Base-by-base conservation (phyloP, 2,329 filamentous ascomycete species). In the Ophiosphaerella narmari region DNA sequence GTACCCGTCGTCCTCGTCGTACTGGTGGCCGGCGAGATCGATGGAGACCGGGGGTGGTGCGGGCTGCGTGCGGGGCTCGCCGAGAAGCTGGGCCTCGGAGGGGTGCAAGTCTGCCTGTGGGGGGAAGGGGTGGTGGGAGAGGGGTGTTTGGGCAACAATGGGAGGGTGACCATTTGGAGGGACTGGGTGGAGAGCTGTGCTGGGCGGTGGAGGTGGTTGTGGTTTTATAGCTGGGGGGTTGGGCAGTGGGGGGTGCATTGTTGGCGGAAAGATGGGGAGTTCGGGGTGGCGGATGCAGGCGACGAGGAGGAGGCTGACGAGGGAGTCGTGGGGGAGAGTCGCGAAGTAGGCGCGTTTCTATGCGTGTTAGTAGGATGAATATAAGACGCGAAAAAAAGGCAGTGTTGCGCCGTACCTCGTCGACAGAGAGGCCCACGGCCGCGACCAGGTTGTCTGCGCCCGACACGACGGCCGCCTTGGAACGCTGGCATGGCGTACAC, bases 251-350 rank as follows among this genome's bases (percentile, higher is more conserved):
- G 45, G 49, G 4, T 59, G 54, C 16, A 70, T 52, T 39, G 72
- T 72, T 34, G 72, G 70, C n/a, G 77, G 68, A 57, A 89, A 91
- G 44, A 91, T 76, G 5, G 86, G 83, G 5, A 91, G 75, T 45
- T 85, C 80, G 2, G 88, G 86, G 52, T 88, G 79, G 2, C 83
- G 71, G 39, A 81, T 80, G 24, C 82, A 83, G 50, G 85, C 79
- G 54, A 82, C 80, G 50, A 89, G 77, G 32, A 91, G 76, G 24
- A 91, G 78, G 45, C 82, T 81, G 39, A 90, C 82, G 1, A 92
- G 77, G 34, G 85, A 78, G 8, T 78, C 72, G 56, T 84, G 82
- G 2, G 87, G 75, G 26, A 90, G 77, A 11, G 78, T 78, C 0
- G 80, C 79, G 45, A 91, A 77, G 66, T 89, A 90, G 29, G 78